These are phyloP conservation scores for Rachicladosporium sp. DNA, from an alignment of 2,329 filamentous ascomycete genomes.

Conservation along the genomic window DNA sequence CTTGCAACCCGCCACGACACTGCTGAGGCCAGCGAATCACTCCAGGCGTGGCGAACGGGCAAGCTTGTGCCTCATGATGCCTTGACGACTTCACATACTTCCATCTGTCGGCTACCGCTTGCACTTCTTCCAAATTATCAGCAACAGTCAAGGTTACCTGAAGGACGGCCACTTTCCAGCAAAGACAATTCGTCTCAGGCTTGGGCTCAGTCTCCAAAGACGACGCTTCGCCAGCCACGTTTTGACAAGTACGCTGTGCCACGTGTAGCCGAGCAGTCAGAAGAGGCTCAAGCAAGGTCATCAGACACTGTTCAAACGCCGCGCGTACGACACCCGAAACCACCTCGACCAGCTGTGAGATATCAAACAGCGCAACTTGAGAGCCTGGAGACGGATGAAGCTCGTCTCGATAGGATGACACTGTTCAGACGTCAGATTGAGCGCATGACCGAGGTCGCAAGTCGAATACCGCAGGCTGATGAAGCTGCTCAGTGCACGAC, in stretches of 20 bases:
- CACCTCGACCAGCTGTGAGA: neutral
- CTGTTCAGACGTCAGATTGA: slow-evolving; percentile 25
- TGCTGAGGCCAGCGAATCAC: slow-evolving; percentile 37
- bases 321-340: neutral
- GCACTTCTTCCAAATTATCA: no score
- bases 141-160: no score
- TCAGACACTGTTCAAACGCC: neutral
- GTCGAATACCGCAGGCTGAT: slow-evolving; percentile 7
- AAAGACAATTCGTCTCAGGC: neutral
- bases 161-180: neutral
- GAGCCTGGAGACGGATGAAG: slow-evolving; percentile 27
- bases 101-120: no score
- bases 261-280: no score
- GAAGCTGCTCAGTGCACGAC: neutral
- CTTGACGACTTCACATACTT: no score
- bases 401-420: slow-evolving; percentile 22
- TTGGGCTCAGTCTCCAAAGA: no score
- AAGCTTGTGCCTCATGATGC: no score
- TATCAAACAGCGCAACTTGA: slow-evolving; percentile 29
- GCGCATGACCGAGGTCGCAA: slow-evolving; percentile 15
- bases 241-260: neutral
- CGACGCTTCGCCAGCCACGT: neutral
- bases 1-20: slow-evolving; percentile 43
- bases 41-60: slow-evolving; percentile 37
- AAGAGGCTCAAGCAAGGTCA: neutral